Base-by-base conservation (phyloP, 192 early-diverging fungal genomes). In the Lunasporangiospora selenospora region DNA sequence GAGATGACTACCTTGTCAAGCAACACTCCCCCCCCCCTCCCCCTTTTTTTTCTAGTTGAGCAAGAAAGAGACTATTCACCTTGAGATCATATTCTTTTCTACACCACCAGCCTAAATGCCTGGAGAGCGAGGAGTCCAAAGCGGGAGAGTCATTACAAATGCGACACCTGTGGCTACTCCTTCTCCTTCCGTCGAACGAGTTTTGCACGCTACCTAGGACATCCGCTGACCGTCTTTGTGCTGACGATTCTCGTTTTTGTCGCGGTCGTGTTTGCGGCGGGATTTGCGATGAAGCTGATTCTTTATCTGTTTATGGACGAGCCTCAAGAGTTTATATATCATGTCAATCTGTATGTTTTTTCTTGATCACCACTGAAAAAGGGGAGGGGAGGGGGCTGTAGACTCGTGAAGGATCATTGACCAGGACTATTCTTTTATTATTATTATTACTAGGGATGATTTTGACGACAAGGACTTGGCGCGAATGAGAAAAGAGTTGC, bases 101-200 rank as follows among this genome's bases (percentile, higher is more conserved):
- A 43, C 21, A 8, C 3, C 8, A 31, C 18, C 43, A 73, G 69
- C 53, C 43, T 87, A 62, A 87, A 87, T 62, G 70, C 76, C 15
- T 87, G 85, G 85, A 47, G 85, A 58, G 42, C 51, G 37, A 67
- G 55, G 42, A 80, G 79, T 33, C 67, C 67, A 13, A 87, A 86
- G 47, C 71, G 60, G 12, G 67, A 81, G 42, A 85, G 83, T 42
- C 86, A 78, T 50, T 86, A 78, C 66, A 75, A 87, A 53, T 87
- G 85, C 47, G 85, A 87, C 46, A 81, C 83, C 18, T 87, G 85
- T 62, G 77, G 80, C 53, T 87, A 87, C 34, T 49, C 73, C 18
- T 87, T 85, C 39, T 61, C 66, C 4, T 87, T 87, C 60, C 65
- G 75, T 30, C 69, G 85, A 23, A 86, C 83, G 8, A 78, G 64